Evolutionary conservation across 2,329 filamentous ascomycete species (phyloP).

Genomic region (Claviceps sp.): DNA sequence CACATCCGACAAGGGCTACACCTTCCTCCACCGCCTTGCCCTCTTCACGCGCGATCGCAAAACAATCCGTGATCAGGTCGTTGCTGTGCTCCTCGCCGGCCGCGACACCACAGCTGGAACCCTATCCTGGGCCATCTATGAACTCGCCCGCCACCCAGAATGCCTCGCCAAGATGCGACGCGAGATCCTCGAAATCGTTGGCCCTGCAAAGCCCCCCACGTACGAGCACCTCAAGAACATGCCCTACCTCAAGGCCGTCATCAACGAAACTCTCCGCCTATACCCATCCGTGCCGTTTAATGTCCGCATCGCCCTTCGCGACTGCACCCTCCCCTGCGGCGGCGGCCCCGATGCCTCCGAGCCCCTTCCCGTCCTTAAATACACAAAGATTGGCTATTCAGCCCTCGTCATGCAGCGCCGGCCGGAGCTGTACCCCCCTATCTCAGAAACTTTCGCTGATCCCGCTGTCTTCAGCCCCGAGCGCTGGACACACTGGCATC

Average conservation of each 20-base stretch:
- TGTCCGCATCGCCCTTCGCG: constrained; percentile 54
- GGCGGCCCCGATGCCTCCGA: constrained; percentile 36
- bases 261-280: constrained; percentile 66
- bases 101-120: constrained; percentile 78
- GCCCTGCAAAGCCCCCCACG: constrained; percentile 47
- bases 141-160: constrained; percentile 59
- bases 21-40: constrained; percentile 76
- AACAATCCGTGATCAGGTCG: constrained; percentile 71
- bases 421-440: constrained; percentile 32
- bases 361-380: constrained; percentile 29
- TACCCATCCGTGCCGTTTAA: constrained; percentile 74
- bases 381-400: constrained; percentile 35
- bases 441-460: constrained; percentile 22
- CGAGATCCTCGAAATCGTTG: constrained; percentile 59
- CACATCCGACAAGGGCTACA: constrained; percentile 61
- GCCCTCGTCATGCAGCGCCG: constrained; percentile 38
- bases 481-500: constrained; percentile 37
- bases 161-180: constrained; percentile 53
- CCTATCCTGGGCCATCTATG: constrained; percentile 71
- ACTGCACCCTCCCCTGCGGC: constrained; percentile 63
- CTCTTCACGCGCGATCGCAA: constrained; percentile 55
- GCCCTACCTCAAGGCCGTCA: constrained; percentile 62
- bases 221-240: constrained; percentile 78
- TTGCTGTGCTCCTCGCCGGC: constrained; percentile 71
- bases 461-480: constrained; percentile 33